phyloP scores from a whole-genome alignment of 2,329 filamentous ascomycete genomes.

The Dothidotthia symphoricarpi region DNA sequence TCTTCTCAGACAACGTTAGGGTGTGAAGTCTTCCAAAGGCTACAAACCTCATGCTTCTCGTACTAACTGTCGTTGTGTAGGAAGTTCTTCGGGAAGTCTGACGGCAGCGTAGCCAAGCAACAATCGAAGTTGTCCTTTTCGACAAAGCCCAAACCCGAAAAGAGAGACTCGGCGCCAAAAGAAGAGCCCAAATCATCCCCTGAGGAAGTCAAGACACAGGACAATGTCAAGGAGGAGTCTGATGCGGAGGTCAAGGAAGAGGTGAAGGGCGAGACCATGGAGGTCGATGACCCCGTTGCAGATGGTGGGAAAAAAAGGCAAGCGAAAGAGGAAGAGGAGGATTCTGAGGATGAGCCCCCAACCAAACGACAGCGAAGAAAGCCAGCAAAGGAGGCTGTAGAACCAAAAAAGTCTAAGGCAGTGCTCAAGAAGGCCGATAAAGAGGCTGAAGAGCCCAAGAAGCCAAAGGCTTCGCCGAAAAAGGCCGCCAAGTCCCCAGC shows the following conservation, averaged over 20 bases:
- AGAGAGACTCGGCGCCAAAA: constrained; percentile 19
- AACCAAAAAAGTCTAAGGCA: constrained; percentile 18
- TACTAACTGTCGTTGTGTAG: constrained; percentile 49
- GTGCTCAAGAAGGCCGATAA: constrained; percentile 23
- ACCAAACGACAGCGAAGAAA: constrained; percentile 38
- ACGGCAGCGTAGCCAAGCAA: constrained; percentile 62
- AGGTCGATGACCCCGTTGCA: constrained; percentile 18
- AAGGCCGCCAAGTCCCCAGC: constrained; percentile 16
- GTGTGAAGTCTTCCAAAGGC: constrained; percentile 50
- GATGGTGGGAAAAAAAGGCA: constrained; percentile 28
- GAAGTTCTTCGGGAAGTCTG: constrained; percentile 76
- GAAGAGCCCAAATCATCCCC: constrained; percentile 22
- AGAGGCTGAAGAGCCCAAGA: constrained; percentile 11
- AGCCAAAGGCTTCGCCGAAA: constrained; percentile 7
- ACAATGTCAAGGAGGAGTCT: constrained; percentile 15
- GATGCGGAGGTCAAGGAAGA: constrained; percentile 21
- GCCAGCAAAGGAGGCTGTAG: constrained; percentile 20
- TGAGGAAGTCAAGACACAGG: constrained; percentile 16
- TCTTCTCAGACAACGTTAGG: constrained; percentile 70
- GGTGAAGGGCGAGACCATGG: constrained; percentile 23
- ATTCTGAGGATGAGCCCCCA: constrained; percentile 40
- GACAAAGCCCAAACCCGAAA: constrained; percentile 50
- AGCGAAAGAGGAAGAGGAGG: constrained; percentile 28
- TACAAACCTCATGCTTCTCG: not conserved
- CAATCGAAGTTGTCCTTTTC: constrained; percentile 79